A percentile compares a stretch with the other conserved stretches of the same genome.
Evolutionary conservation across 169 alveolate genomes (phyloP).

Genomic region (Eimeria brunetti): DNA sequence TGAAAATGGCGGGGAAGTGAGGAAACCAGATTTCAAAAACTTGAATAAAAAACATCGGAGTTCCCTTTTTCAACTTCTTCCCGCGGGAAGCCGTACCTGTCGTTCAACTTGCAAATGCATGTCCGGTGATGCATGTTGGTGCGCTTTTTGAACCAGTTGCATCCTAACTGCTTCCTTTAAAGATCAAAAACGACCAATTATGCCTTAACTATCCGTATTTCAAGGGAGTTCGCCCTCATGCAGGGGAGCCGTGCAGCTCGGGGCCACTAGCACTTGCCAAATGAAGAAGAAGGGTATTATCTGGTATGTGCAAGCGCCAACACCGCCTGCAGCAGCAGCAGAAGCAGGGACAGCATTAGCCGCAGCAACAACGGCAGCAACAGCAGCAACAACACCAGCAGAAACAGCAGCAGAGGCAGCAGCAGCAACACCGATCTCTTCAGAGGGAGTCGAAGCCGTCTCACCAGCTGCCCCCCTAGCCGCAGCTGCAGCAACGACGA

Average conservation of each 20-base stretch:
- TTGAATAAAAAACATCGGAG: not conserved
- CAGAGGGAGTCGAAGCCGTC: not conserved
- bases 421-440: not conserved
- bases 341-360: not conserved
- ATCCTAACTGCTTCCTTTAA: not conserved
- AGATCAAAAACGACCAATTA: not conserved
- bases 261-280: constrained; percentile 2
- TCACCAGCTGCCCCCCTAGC: not conserved
- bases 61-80: not conserved
- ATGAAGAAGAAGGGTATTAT: not conserved
- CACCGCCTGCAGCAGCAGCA: not conserved
- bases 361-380: not conserved
- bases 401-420: not conserved
- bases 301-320: not conserved
- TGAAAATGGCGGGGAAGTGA: not conserved
- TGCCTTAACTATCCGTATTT: not conserved
- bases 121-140: constrained; percentile 1
- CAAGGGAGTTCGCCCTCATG: not conserved
- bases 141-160: not conserved
- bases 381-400: not conserved
- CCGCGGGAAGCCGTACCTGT: not conserved
- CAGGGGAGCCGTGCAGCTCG: not conserved
- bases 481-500: not conserved
- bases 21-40: not conserved
- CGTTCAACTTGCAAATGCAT: not conserved